Conservation (phyloP, 1,139 yeast species). For the Lodderomyces pseudojiufengensis region DNA sequence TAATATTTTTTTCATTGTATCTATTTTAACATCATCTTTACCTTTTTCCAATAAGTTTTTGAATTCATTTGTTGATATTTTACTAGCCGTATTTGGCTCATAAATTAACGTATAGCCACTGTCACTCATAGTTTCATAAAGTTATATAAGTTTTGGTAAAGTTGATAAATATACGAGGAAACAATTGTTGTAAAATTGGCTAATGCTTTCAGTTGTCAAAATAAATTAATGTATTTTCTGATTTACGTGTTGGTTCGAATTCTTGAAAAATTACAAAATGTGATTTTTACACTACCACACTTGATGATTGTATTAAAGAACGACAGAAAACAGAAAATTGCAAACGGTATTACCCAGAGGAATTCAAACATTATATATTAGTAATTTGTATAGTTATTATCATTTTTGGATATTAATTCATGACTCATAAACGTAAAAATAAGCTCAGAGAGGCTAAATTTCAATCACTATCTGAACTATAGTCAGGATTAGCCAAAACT, state of each 20-base stretch:
- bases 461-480: constrained; percentile 10
- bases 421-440: too few species aligned
- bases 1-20: constrained; percentile 84
- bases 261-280: too few species aligned
- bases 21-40: constrained; percentile 80
- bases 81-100: constrained; percentile 70
- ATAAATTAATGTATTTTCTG: background rate
- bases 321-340: too few species aligned
- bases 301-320: too few species aligned
- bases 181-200: constrained; percentile 2
- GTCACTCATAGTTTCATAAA: constrained; percentile 37
- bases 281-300: background rate
- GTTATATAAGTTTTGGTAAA: background rate
- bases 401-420: too few species aligned
- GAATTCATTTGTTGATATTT: constrained; percentile 73
- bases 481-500: constrained; percentile 72
- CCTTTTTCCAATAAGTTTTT: constrained; percentile 83
- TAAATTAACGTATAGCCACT: constrained; percentile 70
- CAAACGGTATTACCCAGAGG: too few species aligned
- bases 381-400: too few species aligned
- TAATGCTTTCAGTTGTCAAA: background rate
- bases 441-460: too few species aligned
- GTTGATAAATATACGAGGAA: too few species aligned
- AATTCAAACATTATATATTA: too few species aligned
- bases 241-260: constrained; percentile 3